These are phyloP conservation scores for Leersia perrieri DNA, from an alignment of 176 grass and related monocot genomes.

Conservation along the genomic window DNA sequence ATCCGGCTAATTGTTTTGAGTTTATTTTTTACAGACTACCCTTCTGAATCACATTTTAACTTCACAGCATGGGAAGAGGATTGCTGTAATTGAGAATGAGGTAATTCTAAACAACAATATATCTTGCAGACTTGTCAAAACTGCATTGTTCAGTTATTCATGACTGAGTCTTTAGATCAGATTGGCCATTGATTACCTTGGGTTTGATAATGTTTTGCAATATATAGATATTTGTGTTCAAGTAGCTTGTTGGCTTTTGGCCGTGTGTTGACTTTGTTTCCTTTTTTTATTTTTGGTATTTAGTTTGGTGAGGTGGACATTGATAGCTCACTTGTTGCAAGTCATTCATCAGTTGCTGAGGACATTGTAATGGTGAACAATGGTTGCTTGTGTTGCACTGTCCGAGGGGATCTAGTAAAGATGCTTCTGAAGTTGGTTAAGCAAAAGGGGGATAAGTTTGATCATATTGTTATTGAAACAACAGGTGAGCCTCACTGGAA, in stretches of 20 bases:
- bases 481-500: constrained; percentile 41
- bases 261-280: not conserved
- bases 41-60: constrained; percentile 75
- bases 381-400: constrained; percentile 80
- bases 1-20: constrained; percentile 6
- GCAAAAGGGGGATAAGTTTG: constrained; percentile 62
- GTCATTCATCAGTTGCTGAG: constrained; percentile 65
- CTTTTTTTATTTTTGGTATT: not conserved
- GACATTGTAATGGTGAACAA: constrained; percentile 81
- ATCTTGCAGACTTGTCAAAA: not conserved
- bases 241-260: not conserved
- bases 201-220: not conserved
- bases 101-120: constrained; percentile 14
- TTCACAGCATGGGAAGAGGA: constrained; percentile 67
- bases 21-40: constrained; percentile 46
- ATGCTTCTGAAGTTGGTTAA: constrained; percentile 69
- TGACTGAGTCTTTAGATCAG: not conserved
- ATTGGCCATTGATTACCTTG: not conserved
- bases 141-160: not conserved
- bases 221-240: not conserved
- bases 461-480: constrained; percentile 81
- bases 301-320: constrained; percentile 83
- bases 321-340: constrained; percentile 66
- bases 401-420: constrained; percentile 69
- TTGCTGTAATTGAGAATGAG: constrained; percentile 78